Conservation (phyloP, 1,284 basidiomycete genomes). For the Stygiomarasmius scandens region DNA sequence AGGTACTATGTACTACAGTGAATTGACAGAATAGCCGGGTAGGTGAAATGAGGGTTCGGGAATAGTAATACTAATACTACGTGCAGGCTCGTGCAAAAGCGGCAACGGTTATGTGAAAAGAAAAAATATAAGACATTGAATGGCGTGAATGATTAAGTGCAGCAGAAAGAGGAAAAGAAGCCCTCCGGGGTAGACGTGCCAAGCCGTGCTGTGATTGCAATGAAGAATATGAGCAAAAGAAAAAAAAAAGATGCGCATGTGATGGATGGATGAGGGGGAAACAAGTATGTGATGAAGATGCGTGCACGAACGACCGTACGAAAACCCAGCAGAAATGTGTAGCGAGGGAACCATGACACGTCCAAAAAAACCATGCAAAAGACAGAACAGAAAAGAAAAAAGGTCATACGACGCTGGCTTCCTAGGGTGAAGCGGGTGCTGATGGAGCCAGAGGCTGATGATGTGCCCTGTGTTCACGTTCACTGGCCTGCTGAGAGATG, state of each 20-base stretch:
- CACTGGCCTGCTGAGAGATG: constrained; percentile 75
- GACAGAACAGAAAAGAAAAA: constrained; percentile 15
- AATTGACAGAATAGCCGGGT: not conserved
- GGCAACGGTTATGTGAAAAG: constrained; percentile 25
- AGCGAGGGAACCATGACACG: constrained; percentile 21
- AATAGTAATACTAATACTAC: constrained; percentile 29
- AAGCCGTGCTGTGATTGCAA: constrained; percentile 19
- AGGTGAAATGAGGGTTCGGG: constrained; percentile 20
- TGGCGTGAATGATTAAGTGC: constrained; percentile 11
- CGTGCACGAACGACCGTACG: constrained; percentile 13
- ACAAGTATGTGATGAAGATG: constrained; percentile 21
- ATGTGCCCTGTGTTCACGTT: constrained; percentile 57
- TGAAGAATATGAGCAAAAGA: constrained; percentile 14
- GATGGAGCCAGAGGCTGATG: constrained; percentile 20
- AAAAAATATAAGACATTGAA: constrained; percentile 19
- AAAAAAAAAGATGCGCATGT: constrained; percentile 29
- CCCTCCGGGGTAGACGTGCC: constrained; percentile 16
- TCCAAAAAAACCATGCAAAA: constrained; percentile 27
- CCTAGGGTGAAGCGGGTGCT: constrained; percentile 24
- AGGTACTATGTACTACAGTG: constrained; percentile 43
- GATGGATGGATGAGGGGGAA: constrained; percentile 25
- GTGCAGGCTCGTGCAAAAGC: not conserved
- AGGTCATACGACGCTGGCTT: not conserved
- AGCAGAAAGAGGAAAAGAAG: constrained; percentile 16
- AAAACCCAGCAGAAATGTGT: constrained; percentile 17